Evolutionary conservation across 1,284 basidiomycete genomes (phyloP).

Genomic region (Trametes polyzona): DNA sequence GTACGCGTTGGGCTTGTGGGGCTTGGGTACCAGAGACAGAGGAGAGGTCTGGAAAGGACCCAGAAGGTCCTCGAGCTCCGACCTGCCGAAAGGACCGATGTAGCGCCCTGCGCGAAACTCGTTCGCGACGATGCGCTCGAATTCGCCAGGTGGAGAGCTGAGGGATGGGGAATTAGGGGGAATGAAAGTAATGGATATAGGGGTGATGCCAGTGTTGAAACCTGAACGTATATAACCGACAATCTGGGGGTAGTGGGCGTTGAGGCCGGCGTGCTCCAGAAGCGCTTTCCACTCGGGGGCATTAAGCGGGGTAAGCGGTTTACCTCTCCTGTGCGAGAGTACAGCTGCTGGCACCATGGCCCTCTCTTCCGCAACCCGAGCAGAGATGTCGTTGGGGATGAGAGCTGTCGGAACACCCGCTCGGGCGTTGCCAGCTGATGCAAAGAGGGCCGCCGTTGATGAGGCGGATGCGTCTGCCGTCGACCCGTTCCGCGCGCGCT

Average conservation of each 20-base stretch:
- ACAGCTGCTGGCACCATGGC: conserved; percentile 31
- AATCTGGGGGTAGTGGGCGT: conserved; percentile 20
- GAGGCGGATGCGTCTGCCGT: conserved; percentile 13
- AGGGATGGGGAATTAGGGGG: conserved; percentile 31
- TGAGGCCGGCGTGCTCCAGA: conserved; percentile 24
- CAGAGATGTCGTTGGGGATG: conserved; percentile 28
- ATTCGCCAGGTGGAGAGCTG: conserved; percentile 20
- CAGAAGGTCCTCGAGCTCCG: background rate
- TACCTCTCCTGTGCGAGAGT: conserved; percentile 27
- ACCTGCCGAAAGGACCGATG: conserved; percentile 37
- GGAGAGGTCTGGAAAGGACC: conserved; percentile 45
- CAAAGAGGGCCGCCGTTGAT: conserved; percentile 18
- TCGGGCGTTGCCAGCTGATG: conserved; percentile 25
- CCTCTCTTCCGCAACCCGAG: conserved; percentile 30
- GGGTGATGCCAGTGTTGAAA: conserved; percentile 31
- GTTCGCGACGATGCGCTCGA: no score
- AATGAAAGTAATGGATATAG: conserved; percentile 24
- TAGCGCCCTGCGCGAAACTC: conserved; percentile 35
- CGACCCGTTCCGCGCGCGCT: conserved; percentile 4
- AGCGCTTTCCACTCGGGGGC: conserved; percentile 29
- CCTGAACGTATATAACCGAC: conserved; percentile 16
- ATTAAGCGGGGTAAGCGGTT: conserved; percentile 23
- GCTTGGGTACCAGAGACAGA: conserved; percentile 35
- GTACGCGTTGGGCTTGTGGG: conserved; percentile 25
- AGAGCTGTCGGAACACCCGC: conserved; percentile 14